Percentiles rank a stretch among this genome's conserved stretches.
Evolutionary conservation across 495 filamentous ascomycete species (phyloP).

Genomic region (Penicillium verhagenii): DNA sequence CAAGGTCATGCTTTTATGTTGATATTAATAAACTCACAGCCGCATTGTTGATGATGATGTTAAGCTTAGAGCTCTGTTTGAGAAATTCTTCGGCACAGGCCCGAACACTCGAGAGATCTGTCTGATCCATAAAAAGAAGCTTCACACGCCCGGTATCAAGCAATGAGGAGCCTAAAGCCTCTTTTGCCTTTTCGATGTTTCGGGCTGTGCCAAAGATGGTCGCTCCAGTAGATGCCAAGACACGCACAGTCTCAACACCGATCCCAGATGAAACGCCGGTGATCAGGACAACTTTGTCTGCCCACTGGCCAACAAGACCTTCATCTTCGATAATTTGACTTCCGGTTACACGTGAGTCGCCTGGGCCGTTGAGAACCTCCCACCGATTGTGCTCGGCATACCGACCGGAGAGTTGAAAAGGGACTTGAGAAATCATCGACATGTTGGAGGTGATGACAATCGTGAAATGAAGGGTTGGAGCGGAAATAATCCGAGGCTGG

Average conservation of each 20-base stretch:
- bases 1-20: no score
- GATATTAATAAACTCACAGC: no score
- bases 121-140: conserved; percentile 45
- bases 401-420: no score
- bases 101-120: conserved; percentile 39
- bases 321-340: conserved; percentile 53
- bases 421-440: no score
- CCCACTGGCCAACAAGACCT: conserved; percentile 31
- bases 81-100: conserved; percentile 39
- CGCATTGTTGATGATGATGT: conserved; percentile 51
- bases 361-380: conserved; percentile 49
- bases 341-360: conserved; percentile 55
- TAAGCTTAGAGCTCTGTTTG: conserved; percentile 30
- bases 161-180: conserved; percentile 16
- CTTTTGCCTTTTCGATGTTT: conserved; percentile 33
- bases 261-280: conserved; percentile 51
- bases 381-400: no score
- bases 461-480: no score
- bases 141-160: conserved; percentile 6
- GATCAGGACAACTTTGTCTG: conserved; percentile 45
- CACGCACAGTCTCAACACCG: conserved; percentile 49
- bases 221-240: conserved; percentile 46
- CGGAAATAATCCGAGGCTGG: no score
- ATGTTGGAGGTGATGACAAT: background rate
- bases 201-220: conserved; percentile 43